Evolutionary conservation across 1,139 yeast genomes (phyloP).

Genomic region (Debaryomyces singareniensis): DNA sequence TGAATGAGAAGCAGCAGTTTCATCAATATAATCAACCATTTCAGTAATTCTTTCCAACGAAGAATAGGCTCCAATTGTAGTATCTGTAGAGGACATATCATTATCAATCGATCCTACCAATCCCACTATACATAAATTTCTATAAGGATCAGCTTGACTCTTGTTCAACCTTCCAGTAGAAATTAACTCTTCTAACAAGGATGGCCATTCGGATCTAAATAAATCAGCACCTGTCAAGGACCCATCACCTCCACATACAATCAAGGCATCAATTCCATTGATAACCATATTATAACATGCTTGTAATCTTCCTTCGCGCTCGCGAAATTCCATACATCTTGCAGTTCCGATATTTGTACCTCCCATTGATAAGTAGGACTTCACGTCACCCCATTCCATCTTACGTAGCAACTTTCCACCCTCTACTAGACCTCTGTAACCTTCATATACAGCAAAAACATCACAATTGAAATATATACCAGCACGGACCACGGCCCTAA

Average conservation of each 20-base stretch:
- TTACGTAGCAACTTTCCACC: conserved; percentile 74
- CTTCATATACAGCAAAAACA: conserved; percentile 91
- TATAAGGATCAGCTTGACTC: conserved; percentile 53
- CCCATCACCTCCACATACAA: conserved; percentile 99
- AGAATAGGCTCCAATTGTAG: conserved; percentile 94
- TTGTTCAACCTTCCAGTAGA: conserved; percentile 46
- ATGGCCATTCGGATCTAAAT: conserved; percentile 92
- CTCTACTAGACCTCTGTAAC: conserved; percentile 87
- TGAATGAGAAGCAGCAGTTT: conserved; percentile 94
- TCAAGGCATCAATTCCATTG: conserved; percentile 89
- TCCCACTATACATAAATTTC: conserved; percentile 84
- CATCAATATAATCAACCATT: conserved; percentile 91
- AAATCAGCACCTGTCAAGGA: conserved; percentile 95
- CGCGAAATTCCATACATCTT: conserved; percentile 78
- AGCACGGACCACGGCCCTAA: conserved; percentile 88
- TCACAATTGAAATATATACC: conserved; percentile 88
- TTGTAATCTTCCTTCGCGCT: conserved; percentile 71
- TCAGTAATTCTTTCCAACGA: conserved; percentile 90
- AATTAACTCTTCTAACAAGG: conserved; percentile 65
- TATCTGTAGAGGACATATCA: conserved; percentile 95
- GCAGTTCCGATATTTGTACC: conserved; percentile 98
- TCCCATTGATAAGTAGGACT: conserved; percentile 87
- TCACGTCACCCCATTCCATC: conserved; percentile 88
- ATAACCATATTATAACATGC: conserved; percentile 82
- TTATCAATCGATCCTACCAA: conserved; percentile 95